Conservation (phyloP, 108 stramenopile species). For the Epipyxis sp. region DNA sequence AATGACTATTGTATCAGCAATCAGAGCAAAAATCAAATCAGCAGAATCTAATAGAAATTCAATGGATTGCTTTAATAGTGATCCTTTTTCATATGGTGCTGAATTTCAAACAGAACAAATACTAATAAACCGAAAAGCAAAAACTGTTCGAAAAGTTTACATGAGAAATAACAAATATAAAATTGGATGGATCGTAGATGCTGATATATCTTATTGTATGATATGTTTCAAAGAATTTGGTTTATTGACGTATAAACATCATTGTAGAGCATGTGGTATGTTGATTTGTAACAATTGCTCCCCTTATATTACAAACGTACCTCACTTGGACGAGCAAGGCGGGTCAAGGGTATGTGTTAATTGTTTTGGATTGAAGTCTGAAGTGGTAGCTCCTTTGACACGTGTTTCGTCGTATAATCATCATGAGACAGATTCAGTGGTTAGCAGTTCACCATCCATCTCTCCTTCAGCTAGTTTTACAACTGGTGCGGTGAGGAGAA, state of each 20-base stretch:
- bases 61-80: no score
- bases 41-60: no score
- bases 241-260: background rate
- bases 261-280: background rate
- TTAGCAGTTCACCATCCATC: no score
- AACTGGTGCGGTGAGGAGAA: no score
- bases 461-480: no score
- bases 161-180: background rate
- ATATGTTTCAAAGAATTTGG: background rate
- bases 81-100: no score
- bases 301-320: background rate
- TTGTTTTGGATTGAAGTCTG: slow-evolving; percentile 24
- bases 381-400: background rate
- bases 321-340: background rate
- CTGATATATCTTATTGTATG: background rate
- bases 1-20: no score
- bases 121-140: background rate
- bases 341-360: slow-evolving; percentile 7
- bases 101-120: background rate
- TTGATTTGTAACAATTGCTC: slow-evolving; percentile 12
- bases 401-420: no score
- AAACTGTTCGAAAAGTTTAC: background rate
- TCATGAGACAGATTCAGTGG: no score
- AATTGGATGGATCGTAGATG: background rate
- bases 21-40: no score